phyloP scores from a whole-genome alignment of 2,329 filamentous ascomycete genomes.

The Penicillium glabrum region DNA sequence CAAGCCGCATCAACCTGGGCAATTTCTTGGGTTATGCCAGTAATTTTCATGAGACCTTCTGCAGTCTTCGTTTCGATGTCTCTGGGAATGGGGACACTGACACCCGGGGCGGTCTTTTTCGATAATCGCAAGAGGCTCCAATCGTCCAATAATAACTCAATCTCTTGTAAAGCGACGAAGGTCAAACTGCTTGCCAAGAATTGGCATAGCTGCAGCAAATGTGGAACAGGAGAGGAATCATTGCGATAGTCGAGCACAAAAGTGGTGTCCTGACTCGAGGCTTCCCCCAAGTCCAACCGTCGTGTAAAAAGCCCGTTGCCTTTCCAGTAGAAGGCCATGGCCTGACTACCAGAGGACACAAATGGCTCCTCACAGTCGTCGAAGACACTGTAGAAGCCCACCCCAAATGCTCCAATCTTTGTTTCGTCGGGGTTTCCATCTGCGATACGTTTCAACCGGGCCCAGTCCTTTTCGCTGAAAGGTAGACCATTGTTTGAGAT shows the following conservation, averaged over 20 bases:
- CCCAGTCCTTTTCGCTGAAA: slow-evolving; percentile 91
- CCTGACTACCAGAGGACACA: slow-evolving; percentile 85
- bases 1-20: slow-evolving; percentile 89
- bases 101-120: slow-evolving; percentile 82
- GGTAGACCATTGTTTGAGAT: slow-evolving; percentile 90
- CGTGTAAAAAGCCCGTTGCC: slow-evolving; percentile 96
- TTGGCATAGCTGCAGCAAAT: slow-evolving; percentile 80
- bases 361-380: slow-evolving; percentile 98
- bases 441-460: slow-evolving; percentile 90
- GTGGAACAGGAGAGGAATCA: slow-evolving; percentile 79
- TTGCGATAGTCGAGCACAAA: slow-evolving; percentile 95
- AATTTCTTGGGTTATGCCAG: slow-evolving; percentile 76
- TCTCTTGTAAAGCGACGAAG: slow-evolving; percentile 82
- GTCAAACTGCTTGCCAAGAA: slow-evolving; percentile 94
- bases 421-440: slow-evolving; percentile 98
- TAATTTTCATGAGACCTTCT: slow-evolving; percentile 85
- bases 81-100: slow-evolving; percentile 69
- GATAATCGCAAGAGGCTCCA: slow-evolving; percentile 74
- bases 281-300: slow-evolving; percentile 70
- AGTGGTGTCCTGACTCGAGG: slow-evolving; percentile 70
- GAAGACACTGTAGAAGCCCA: slow-evolving; percentile 98
- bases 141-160: slow-evolving; percentile 90
- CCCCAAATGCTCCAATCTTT: slow-evolving; percentile 97
- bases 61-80: slow-evolving; percentile 80
- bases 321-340: slow-evolving; percentile 99